phyloP scores from a whole-genome alignment of 371 early-diverging fungal genomes.

The Rhizomucor pusillus region DNA sequence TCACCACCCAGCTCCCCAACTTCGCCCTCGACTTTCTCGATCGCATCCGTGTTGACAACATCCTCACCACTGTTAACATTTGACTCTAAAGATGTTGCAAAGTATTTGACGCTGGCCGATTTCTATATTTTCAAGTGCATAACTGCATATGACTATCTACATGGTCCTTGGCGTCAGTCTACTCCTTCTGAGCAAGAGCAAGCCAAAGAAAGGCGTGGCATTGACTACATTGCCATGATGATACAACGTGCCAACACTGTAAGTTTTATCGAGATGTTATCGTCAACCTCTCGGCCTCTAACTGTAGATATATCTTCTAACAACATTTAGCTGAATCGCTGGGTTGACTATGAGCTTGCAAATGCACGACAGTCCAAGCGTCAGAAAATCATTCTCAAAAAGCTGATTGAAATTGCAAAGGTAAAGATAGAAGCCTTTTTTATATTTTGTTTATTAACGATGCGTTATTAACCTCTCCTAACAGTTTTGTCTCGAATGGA shows the following conservation, averaged over 20 bases:
- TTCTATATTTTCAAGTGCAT: slow-evolving; percentile 41
- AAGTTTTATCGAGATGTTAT: slow-evolving; percentile 1
- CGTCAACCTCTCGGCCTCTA: background rate
- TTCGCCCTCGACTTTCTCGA: background rate
- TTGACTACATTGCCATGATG: slow-evolving; percentile 31
- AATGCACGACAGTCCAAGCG: slow-evolving; percentile 18
- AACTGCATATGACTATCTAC: slow-evolving; percentile 34
- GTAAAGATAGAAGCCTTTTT: slow-evolving; percentile 7
- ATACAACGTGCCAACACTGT: slow-evolving; percentile 39
- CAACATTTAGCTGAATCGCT: slow-evolving; percentile 22
- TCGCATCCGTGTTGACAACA: background rate
- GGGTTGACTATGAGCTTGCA: slow-evolving; percentile 28
- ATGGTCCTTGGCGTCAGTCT: slow-evolving; percentile 18
- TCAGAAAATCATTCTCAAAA: slow-evolving; percentile 21
- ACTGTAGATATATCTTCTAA: too few species aligned
- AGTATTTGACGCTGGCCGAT: slow-evolving; percentile 41
- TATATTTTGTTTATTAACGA: background rate
- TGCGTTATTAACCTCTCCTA: background rate
- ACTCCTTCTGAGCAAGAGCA: background rate
- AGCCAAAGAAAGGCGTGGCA: background rate
- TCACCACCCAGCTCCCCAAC: slow-evolving; percentile 40
- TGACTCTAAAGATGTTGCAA: slow-evolving; percentile 31
- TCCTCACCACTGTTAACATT: slow-evolving; percentile 9
- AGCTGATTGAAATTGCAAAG: slow-evolving; percentile 44
- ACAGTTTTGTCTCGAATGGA: slow-evolving; percentile 38